Evolutionary conservation across 2,329 filamentous ascomycete species (phyloP).

Genomic region (Penicillium paneum): DNA sequence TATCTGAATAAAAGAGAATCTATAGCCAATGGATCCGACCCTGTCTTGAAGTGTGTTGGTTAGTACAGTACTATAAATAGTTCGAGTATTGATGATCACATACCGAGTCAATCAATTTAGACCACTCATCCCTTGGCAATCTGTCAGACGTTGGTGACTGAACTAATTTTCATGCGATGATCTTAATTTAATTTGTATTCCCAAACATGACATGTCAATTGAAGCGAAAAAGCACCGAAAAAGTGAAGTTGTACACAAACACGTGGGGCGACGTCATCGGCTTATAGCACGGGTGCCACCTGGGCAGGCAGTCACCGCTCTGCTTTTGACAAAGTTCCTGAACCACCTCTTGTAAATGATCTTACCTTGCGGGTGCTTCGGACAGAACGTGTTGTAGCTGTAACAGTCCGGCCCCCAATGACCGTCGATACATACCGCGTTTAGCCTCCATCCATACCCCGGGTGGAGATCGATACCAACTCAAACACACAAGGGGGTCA

Average conservation of each 20-base stretch:
- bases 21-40: too few species aligned
- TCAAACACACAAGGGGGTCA: background rate
- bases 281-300: constrained; percentile 8
- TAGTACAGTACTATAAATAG: too few species aligned
- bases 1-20: too few species aligned
- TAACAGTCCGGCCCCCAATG: constrained; percentile 13
- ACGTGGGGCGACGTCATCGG: constrained; percentile 40
- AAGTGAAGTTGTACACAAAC: constrained; percentile 12
- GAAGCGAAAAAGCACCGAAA: background rate
- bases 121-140: background rate
- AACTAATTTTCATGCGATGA: background rate
- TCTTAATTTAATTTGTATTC: background rate
- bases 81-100: too few species aligned
- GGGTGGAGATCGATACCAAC: constrained; percentile 3
- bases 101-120: too few species aligned
- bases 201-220: background rate
- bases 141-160: background rate
- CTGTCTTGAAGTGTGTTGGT: too few species aligned
- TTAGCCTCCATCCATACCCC: background rate
- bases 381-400: constrained; percentile 1
- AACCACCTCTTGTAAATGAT: background rate
- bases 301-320: background rate
- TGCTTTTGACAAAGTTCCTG: background rate
- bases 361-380: constrained; percentile 2
- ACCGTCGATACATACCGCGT: constrained; percentile 7